Conservation (phyloP, 202 grass and related monocot species). For the Eragrostis tef region DNA sequence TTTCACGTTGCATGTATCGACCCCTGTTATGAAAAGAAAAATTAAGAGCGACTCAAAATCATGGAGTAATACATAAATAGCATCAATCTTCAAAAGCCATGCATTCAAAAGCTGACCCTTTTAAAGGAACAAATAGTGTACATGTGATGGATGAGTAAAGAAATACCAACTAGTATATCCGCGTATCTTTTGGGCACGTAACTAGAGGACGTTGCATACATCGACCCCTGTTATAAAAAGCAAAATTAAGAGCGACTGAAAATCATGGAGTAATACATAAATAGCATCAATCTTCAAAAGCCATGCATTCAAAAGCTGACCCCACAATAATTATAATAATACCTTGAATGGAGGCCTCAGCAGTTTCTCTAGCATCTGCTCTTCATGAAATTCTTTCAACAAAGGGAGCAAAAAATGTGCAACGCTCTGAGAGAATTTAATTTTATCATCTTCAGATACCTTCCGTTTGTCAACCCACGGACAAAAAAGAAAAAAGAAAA, state of each 20-base stretch:
- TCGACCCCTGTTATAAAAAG: slow-evolving; percentile 50
- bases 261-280: neutral
- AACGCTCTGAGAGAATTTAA: slow-evolving; percentile 41
- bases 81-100: neutral
- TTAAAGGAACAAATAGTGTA: too few relatives aligned
- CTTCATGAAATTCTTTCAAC: slow-evolving; percentile 61
- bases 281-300: neutral
- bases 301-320: neutral
- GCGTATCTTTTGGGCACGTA: slow-evolving; percentile 35
- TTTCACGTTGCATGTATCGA: slow-evolving; percentile 42
- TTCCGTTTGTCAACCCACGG: slow-evolving; percentile 23
- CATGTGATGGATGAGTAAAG: neutral
- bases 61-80: slow-evolving; percentile 1
- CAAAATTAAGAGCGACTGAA: slow-evolving; percentile 7
- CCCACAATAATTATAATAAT: neutral
- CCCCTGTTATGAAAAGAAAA: slow-evolving; percentile 45
- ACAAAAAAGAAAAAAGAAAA: neutral
- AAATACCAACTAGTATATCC: slow-evolving; percentile 73
- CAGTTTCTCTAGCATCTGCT: slow-evolving; percentile 66
- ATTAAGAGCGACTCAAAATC: neutral
- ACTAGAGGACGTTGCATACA: neutral
- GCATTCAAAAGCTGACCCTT: neutral
- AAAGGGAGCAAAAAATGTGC: slow-evolving; percentile 61
- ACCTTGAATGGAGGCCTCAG: slow-evolving; percentile 72
- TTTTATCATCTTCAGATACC: slow-evolving; percentile 33